Evolutionary conservation across 257 asterid species (phyloP).

Genomic region (Jasminum sambac): DNA sequence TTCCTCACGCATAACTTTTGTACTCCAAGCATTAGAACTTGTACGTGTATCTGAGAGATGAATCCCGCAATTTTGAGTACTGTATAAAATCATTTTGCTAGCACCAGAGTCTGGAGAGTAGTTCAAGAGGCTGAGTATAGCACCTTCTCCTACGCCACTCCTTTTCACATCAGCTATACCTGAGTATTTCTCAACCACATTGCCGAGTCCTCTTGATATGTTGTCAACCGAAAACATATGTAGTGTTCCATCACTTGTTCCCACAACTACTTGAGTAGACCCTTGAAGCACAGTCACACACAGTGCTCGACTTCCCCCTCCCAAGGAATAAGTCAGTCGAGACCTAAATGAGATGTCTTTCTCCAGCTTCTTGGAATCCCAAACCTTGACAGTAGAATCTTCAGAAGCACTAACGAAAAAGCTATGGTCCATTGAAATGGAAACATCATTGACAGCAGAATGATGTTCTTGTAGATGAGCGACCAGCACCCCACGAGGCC

Average conservation of each 20-base stretch:
- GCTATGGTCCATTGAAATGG: constrained; percentile 86
- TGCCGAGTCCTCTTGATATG: constrained; percentile 88
- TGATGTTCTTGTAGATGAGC: constrained; percentile 98
- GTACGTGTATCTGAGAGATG: constrained; percentile 93
- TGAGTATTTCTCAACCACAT: constrained; percentile 90
- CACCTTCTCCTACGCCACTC: constrained; percentile 72
- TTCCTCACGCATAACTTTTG: constrained; percentile 82
- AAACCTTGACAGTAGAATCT: constrained; percentile 93
- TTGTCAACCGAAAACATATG: constrained; percentile 93
- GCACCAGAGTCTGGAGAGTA: constrained; percentile 69
- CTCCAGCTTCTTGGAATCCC: constrained; percentile 99
- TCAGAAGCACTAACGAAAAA: constrained; percentile 98
- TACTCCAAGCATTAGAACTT: constrained; percentile 68
- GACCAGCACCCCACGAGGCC: constrained; percentile 98
- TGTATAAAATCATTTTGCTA: constrained; percentile 71
- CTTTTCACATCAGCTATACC: constrained; percentile 86
- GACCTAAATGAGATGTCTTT: constrained; percentile 98
- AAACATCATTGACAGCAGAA: constrained; percentile 89
- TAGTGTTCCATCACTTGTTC: constrained; percentile 88
- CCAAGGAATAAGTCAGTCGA: constrained; percentile 84
- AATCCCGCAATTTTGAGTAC: constrained; percentile 90
- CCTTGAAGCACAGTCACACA: constrained; percentile 86
- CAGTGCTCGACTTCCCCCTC: constrained; percentile 82
- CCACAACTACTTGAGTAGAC: constrained; percentile 79
- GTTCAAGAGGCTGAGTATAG: constrained; percentile 80